Conservation (phyloP, 2,329 filamentous ascomycete species). For the Venturia aucupariae region DNA sequence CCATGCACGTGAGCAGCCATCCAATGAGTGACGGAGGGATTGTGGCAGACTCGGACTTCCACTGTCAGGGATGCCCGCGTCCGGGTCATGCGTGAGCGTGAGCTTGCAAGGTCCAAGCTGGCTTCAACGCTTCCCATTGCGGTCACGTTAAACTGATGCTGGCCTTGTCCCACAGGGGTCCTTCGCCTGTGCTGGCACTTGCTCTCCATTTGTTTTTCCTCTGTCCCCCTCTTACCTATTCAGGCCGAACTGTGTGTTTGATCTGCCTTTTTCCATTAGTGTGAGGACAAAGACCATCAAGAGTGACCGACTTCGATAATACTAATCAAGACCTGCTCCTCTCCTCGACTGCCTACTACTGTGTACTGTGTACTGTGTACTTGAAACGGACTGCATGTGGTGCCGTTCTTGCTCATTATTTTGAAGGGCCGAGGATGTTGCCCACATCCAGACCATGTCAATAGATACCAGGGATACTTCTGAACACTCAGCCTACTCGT, state of each 20-base stretch:
- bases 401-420: background rate
- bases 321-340: background rate
- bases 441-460: background rate
- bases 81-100: no score
- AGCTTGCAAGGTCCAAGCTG: background rate
- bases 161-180: background rate
- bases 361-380: no score
- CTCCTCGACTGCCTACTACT: background rate
- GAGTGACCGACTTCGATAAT: no score
- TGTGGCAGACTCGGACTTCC: background rate
- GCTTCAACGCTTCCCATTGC: background rate
- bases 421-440: background rate
- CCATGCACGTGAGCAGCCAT: background rate
- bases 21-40: no score
- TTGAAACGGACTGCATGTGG: background rate
- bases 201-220: background rate
- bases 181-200: background rate
- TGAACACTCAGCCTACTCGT: no score
- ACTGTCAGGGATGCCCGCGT: background rate
- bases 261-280: background rate
- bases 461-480: background rate
- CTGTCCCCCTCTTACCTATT: background rate
- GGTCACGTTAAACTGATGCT: background rate
- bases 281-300: background rate
- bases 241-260: background rate